Percentiles rank a stretch among this genome's conserved stretches.
Conservation (phyloP, 371 early-diverging fungal species). For the Basidiobolus meristosporus region DNA sequence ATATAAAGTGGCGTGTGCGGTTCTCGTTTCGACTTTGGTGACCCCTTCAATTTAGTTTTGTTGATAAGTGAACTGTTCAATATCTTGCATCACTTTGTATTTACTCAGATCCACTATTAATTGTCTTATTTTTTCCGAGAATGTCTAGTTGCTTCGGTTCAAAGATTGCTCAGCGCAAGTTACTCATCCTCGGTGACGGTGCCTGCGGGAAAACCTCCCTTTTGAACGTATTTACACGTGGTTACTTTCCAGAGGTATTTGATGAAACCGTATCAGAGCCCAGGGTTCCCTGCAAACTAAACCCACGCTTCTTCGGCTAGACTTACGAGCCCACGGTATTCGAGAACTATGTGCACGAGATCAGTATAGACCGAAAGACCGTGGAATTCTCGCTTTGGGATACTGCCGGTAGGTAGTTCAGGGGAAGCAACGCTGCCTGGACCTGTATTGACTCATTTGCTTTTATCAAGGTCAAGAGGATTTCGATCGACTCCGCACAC, state of each 20-base stretch:
- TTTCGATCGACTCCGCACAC: constrained; percentile 74
- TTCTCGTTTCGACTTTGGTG: too few species aligned
- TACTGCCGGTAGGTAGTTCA: constrained; percentile 38
- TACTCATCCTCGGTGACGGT: constrained; percentile 46
- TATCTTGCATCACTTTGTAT: too few species aligned
- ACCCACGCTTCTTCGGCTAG: constrained; percentile 6
- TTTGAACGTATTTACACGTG: constrained; percentile 28
- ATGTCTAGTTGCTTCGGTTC: too few species aligned
- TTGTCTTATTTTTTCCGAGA: too few species aligned
- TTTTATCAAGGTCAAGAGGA: constrained; percentile 67
- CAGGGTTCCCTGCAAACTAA: not conserved
- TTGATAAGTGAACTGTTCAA: too few species aligned
- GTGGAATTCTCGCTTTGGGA: constrained; percentile 44
- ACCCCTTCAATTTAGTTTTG: too few species aligned
- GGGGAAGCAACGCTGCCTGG: not conserved
- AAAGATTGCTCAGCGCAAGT: constrained; percentile 16
- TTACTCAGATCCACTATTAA: too few species aligned
- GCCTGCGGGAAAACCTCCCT: constrained; percentile 47
- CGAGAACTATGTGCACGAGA: constrained; percentile 38
- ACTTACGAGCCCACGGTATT: constrained; percentile 54
- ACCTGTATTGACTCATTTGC: not conserved
- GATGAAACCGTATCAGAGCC: not conserved
- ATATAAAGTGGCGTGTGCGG: too few species aligned
- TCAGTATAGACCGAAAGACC: constrained; percentile 31
- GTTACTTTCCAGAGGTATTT: constrained; percentile 32